A percentile compares a stretch with the other conserved stretches of the same genome.
These are phyloP conservation scores for Knoxdaviesia proteae DNA, from an alignment of 2,329 filamentous ascomycete species.

Conservation along the genomic window DNA sequence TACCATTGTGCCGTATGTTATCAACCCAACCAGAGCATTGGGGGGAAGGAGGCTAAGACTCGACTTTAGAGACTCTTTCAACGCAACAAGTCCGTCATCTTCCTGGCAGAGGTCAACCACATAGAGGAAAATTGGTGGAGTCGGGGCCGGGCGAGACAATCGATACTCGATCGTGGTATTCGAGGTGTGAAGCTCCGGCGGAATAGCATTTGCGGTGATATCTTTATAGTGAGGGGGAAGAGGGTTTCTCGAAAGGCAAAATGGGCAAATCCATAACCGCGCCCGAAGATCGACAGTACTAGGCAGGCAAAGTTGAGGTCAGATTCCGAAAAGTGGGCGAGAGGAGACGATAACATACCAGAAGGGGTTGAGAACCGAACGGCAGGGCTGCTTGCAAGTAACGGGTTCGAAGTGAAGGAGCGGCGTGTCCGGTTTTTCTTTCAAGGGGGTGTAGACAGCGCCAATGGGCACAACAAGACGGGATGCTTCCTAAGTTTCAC, in stretches of 20 bases:
- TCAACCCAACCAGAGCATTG: slow-evolving; percentile 61
- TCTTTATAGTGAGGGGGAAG: slow-evolving; percentile 78
- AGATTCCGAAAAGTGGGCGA: slow-evolving; percentile 12
- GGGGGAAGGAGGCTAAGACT: slow-evolving; percentile 65
- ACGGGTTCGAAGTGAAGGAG: slow-evolving; percentile 91
- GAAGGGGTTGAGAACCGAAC: slow-evolving; percentile 90
- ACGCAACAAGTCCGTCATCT: slow-evolving; percentile 60
- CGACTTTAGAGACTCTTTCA: slow-evolving; percentile 76
- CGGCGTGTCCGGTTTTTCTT: slow-evolving; percentile 80
- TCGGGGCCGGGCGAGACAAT: slow-evolving; percentile 62
- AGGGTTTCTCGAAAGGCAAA: slow-evolving; percentile 66
- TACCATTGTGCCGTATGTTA: slow-evolving; percentile 88
- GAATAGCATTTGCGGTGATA: slow-evolving; percentile 64
- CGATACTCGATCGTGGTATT: slow-evolving; percentile 86
- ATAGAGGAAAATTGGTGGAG: slow-evolving; percentile 69
- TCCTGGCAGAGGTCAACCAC: slow-evolving; percentile 79
- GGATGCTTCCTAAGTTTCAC: slow-evolving; percentile 53
- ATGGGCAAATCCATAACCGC: slow-evolving; percentile 74
- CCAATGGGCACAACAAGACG: slow-evolving; percentile 89
- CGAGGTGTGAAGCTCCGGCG: slow-evolving; percentile 58
- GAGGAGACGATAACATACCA: slow-evolving; percentile 35
- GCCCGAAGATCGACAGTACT: slow-evolving; percentile 72
- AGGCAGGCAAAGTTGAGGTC: slow-evolving; percentile 4
- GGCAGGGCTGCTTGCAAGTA: slow-evolving; percentile 87
- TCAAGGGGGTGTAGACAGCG: slow-evolving; percentile 83